Evolutionary conservation across 768 basidiomycete genomes (phyloP), one percentile per base, ranked within the genome.

Genomic region (Fistulinella prunicolor): DNA sequence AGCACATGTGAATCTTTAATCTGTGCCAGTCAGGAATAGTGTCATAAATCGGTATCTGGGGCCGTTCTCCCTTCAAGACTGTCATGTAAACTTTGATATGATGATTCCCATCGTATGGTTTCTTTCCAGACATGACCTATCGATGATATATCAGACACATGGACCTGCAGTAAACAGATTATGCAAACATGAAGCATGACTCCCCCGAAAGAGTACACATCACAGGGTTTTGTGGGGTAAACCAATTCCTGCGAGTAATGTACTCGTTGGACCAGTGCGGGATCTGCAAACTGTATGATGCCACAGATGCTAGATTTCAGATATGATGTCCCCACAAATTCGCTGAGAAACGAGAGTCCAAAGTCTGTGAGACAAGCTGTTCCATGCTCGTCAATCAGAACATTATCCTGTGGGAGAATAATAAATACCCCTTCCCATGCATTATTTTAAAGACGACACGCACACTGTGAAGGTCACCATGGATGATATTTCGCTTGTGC

Each of bases 361-460:
- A 79, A 79, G 54, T 79, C 78, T 2, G 75, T 70, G 6, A 79
- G 62, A 40, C 73, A 73, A 12, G 77, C 77, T 12, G 66, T 60
- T 16, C 66, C 66, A 4, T 63, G 28, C 6, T 62, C 65, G 8
- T 69, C 68, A 12, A 80, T 66, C 21, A 80, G 63, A 41, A 80
- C 70, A 49, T 80, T 79, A 14, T 43, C 63, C 65, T 64, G 23
- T 19, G 9, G 14, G 37, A 13, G 35, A 36, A 34, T 14, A 19
- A 9, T 46, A 29, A 47, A 28, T 29, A 9, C 16, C 26, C 13
- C 2, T 36, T 35, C 6, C 20, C 2, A 20, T 41, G 28, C 2
- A 3, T 8, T 7, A 17, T n/a, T 24, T 34, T 9, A n/a, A 23
- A 4, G 6, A 29, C 19, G 28, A 14, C 20, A 20, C 65, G 13